A percentile compares a stretch with the other conserved stretches of the same genome.
Evolutionary conservation across 495 filamentous ascomycete genomes (phyloP).

Genomic region (Daldinia concentrica): DNA sequence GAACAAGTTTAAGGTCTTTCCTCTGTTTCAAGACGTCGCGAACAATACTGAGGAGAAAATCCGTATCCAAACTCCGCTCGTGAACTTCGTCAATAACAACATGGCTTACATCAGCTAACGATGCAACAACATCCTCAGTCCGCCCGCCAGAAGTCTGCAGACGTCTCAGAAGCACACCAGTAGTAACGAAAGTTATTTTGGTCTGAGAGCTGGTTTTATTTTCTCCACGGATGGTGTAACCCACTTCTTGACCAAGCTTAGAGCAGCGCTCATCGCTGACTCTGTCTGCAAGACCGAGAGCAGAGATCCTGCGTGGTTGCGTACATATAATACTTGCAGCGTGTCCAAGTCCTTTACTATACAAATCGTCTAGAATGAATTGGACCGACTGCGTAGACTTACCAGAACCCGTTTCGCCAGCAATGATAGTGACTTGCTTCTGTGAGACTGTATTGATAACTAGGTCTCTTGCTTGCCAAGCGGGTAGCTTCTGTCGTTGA

Average conservation of each 20-base stretch:
- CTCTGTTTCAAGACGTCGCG: constrained; percentile 79
- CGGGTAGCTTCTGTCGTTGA: constrained; percentile 77
- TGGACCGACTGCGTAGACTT: constrained; percentile 98
- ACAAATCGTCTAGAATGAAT: constrained; percentile 93
- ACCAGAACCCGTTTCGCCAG: constrained; percentile 94
- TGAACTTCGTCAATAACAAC: constrained; percentile 98
- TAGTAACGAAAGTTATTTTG: constrained; percentile 95
- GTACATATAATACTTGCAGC: constrained; percentile 94
- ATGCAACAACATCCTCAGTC: constrained; percentile 77
- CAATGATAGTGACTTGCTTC: constrained; percentile 92
- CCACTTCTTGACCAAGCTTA: constrained; percentile 84
- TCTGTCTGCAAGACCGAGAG: constrained; percentile 90
- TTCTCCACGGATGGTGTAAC: constrained; percentile 94
- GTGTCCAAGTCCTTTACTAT: constrained; percentile 74
- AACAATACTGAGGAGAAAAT: constrained; percentile 91
- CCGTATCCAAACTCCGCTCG: constrained; percentile 93
- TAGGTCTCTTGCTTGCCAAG: constrained; percentile 81
- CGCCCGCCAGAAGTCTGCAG: constrained; percentile 86
- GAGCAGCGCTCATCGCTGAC: constrained; percentile 92
- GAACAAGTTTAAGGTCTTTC: constrained; percentile 86
- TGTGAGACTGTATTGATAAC: constrained; percentile 76
- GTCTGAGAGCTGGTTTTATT: constrained; percentile 72
- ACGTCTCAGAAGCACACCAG: constrained; percentile 90
- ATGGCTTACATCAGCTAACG: constrained; percentile 89
- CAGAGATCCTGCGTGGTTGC: constrained; percentile 93